phyloP scores from a whole-genome alignment of 495 filamentous ascomycete species.

The Lepraria neglecta region DNA sequence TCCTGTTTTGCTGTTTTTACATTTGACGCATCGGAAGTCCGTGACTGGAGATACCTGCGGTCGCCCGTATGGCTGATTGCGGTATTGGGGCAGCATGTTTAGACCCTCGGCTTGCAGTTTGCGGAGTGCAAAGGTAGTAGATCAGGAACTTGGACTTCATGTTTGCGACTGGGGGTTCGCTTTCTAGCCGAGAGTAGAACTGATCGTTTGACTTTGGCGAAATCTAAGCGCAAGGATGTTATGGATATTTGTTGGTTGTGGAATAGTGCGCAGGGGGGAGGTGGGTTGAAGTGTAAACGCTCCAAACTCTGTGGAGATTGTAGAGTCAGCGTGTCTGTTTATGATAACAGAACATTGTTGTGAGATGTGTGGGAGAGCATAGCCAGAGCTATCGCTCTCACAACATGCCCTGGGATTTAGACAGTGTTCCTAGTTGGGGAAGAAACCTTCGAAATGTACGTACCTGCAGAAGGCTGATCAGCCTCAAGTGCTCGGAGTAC shows the following conservation, averaged over 20 bases:
- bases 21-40: not conserved
- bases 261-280: not conserved
- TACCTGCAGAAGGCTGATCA: not conserved
- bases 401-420: too few species aligned
- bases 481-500: not conserved
- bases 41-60: not conserved
- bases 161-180: not conserved
- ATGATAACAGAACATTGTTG: too few species aligned
- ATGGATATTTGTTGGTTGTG: not conserved
- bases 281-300: not conserved
- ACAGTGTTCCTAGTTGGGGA: too few species aligned
- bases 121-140: not conserved
- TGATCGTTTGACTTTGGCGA: too few species aligned
- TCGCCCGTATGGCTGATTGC: accelerated
- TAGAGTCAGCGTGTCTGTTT: too few species aligned
- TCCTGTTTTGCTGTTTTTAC: not conserved
- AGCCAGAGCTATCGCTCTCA: too few species aligned
- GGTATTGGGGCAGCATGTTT: accelerated
- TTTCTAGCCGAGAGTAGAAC: too few species aligned
- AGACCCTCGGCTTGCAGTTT: not conserved
- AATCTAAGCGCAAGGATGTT: not conserved
- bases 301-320: too few species aligned
- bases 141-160: not conserved
- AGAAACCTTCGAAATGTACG: too few species aligned
- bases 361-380: too few species aligned